Base-by-base conservation (phyloP, 1,139 yeast genomes). In the Ashbya aceris region DNA sequence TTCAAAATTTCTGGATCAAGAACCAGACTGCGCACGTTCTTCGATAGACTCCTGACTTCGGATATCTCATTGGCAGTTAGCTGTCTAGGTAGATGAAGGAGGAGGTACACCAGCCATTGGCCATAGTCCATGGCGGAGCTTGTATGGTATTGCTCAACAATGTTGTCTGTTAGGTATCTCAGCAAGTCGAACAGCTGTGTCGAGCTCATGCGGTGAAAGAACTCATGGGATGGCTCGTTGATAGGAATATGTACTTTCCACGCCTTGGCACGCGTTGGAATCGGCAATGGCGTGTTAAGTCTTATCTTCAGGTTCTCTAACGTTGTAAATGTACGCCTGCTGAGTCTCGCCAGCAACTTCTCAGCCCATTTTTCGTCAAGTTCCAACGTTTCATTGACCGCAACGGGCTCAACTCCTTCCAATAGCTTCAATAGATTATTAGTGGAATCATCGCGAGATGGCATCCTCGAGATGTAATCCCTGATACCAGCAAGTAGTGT, bases 71-170 rank as follows among this genome's bases (percentile, higher is more conserved):
- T 54, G 3, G 62, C 59, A 7, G 56, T 51, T n/a, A 58, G 14
- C 9, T 46, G 44, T 2, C 34, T 38, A 2, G 60, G 60, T n/a
- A 58, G 37, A 40, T 53, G 53, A 8, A 57, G 26, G 8, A 59
- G 36, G 2, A 52, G 43, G 41, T 55, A 58, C 7, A 59, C 41
- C 9, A 57, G 42, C 64, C 64, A 60, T 38, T 49, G 47, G n/a
- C 17, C n/a, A 34, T 34, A 14, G 27, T 34, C 37, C 3, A 7
- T 14, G 4, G 27, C 37, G 5, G n/a, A 9, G 5, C 6, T 6
- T 4, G 37, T n/a, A 1, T 47, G 44, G 11, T 58, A 34, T 17
- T 43, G 43, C n/a, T 45, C 51, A 30, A 49, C 50, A 3, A 56
- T 17, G 61, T 61, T 56, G 34, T 53, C 54, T 1, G 47, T 39